Evolutionary conservation across 495 filamentous ascomycete species (phyloP).

Genomic region (Lophiotrema nucula): DNA sequence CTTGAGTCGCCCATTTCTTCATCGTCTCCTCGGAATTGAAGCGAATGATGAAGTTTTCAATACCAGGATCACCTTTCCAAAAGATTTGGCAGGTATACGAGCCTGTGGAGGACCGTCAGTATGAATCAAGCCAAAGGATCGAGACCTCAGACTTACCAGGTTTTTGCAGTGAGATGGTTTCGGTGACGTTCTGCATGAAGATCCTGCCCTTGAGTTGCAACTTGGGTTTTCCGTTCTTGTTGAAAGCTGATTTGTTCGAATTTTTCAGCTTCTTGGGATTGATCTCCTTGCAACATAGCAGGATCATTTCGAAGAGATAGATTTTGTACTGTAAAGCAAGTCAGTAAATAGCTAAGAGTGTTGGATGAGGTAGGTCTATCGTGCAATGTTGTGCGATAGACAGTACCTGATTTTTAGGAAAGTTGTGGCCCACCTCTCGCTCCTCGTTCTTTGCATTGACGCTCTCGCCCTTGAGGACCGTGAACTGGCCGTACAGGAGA

Average conservation of each 20-base stretch:
- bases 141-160: slow-evolving; percentile 58
- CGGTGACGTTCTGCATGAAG: slow-evolving; percentile 99
- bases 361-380: not conserved
- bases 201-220: slow-evolving; percentile 94
- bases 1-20: slow-evolving; percentile 77
- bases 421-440: slow-evolving; percentile 37
- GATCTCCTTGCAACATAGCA: slow-evolving; percentile 96
- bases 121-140: not conserved
- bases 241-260: slow-evolving; percentile 66
- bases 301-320: slow-evolving; percentile 91
- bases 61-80: slow-evolving; percentile 95
- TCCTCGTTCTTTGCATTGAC: slow-evolving; percentile 56
- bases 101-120: slow-evolving; percentile 49
- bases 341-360: slow-evolving; percentile 4
- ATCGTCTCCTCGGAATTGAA: slow-evolving; percentile 87
- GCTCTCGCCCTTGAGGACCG: slow-evolving; percentile 80
- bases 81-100: slow-evolving; percentile 95
- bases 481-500: slow-evolving; percentile 87
- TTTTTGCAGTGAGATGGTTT: slow-evolving; percentile 78
- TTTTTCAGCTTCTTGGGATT: slow-evolving; percentile 74
- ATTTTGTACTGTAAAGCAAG: slow-evolving; percentile 76
- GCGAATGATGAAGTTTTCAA: slow-evolving; percentile 93
- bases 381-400: not conserved
- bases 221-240: slow-evolving; percentile 73
- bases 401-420: slow-evolving; percentile 10